Base-by-base conservation (phyloP, 1,284 basidiomycete genomes). In the Peniophora sp. region DNA sequence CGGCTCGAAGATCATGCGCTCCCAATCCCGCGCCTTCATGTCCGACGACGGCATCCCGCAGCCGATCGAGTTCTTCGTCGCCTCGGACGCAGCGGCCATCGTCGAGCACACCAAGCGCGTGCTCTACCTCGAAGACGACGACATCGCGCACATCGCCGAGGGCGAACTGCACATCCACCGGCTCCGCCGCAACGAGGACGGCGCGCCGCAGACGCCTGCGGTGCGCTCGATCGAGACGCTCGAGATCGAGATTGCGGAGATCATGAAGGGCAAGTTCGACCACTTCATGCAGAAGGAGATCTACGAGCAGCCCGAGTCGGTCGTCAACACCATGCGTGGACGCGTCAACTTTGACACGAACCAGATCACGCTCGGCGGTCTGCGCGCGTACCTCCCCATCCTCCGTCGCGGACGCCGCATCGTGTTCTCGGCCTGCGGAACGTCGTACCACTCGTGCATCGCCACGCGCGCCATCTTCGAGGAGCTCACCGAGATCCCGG, bases 241-340 rank as follows among this genome's bases (percentile, higher is more conserved):
- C 63, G 97, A 99, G 73, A 88, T 99, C 62, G 97, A 99, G 71
- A 85, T 99, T 47, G 97, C 96, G 35, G 97, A 97, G 62, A 99
- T 99, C 75, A 99, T 99, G 97, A 99, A 99, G 81, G 97, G 97
- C 67, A 92, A 94, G 68, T 99, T 97, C 68, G 92, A 96, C 67
- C 95, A 97, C 71, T 99, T 99, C 72, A 99, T 99, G 97, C 96
- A 99, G 71, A 99, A 99, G 78, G 97, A 99, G 72, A 99, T 99
- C 64, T 99, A 97, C 79, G 97, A 99, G 69, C 97, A 99, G 72
- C 97, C 96, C 54, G 97, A 99, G 67, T 97, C 94, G 46, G 97
- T 99, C 59, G 93, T 99, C 71, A 99, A 99, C 81, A 99, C 97
- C 49, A 99, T 99, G 97, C 92, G 97, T 82, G 97, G 97, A 57